Percentiles rank a stretch among this genome's conserved stretches.
These are phyloP conservation scores for Volvox reticuliferus DNA, from an alignment of 139 green algal genomes.

Conservation along the genomic window DNA sequence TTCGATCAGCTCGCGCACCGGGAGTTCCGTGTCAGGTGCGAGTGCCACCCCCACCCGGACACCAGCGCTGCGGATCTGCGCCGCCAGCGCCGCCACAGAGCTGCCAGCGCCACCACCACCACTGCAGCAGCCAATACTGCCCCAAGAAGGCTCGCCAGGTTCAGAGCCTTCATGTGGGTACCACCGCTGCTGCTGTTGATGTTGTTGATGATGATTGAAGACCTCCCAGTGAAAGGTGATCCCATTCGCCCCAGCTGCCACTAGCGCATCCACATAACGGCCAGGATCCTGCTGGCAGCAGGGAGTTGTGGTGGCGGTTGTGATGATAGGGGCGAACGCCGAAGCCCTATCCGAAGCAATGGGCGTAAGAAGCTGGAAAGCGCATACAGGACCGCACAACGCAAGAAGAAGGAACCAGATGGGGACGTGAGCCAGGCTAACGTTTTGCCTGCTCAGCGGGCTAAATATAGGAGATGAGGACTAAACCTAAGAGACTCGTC, in stretches of 20 bases:
- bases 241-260: slow-evolving; percentile 34
- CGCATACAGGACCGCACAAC: no score
- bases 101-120: background rate
- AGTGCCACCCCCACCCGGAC: slow-evolving; percentile 86
- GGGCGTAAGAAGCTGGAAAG: background rate
- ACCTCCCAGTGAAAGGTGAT: slow-evolving; percentile 60
- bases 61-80: slow-evolving; percentile 50
- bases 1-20: slow-evolving; percentile 15
- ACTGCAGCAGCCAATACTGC: background rate
- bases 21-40: slow-evolving; percentile 75
- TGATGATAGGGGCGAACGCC: background rate
- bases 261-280: slow-evolving; percentile 40
- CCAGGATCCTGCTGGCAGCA: slow-evolving; percentile 23
- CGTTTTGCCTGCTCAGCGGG: no score
- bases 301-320: background rate
- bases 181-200: background rate
- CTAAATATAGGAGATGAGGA: no score
- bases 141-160: background rate
- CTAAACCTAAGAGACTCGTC: no score
- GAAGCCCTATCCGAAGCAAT: no score
- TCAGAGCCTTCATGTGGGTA: background rate
- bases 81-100: slow-evolving; percentile 18
- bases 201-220: background rate
- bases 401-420: no score
- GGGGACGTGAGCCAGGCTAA: no score